Conservation (phyloP, 148 eudicot species). For the Rhododendron simsii region DNA sequence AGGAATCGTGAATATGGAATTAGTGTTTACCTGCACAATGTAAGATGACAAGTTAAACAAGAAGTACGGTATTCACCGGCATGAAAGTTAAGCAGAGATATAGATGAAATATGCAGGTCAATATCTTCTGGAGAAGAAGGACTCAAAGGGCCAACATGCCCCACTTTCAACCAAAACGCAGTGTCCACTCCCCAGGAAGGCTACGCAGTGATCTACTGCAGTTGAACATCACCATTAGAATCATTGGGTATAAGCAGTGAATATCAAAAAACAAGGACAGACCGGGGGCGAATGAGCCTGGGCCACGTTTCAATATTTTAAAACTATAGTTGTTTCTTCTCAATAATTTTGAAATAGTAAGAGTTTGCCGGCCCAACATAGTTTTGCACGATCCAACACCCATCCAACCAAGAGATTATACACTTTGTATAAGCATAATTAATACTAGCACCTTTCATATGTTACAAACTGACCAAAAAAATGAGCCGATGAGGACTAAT, state of each 20-base stretch:
- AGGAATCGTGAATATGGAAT: constrained; percentile 16
- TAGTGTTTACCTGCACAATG: constrained; percentile 34
- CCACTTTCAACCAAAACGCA: not conserved
- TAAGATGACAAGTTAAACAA: not conserved
- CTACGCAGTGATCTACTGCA: not conserved
- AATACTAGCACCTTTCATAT: not conserved
- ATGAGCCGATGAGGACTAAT: not conserved
- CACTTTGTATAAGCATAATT: not conserved
- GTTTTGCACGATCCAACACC: too few relatives aligned
- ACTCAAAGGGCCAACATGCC: not conserved
- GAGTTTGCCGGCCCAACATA: not conserved
- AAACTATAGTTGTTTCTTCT: not conserved
- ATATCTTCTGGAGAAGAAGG: not conserved
- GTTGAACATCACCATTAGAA: not conserved
- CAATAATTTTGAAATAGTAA: too few relatives aligned
- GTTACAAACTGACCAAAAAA: not conserved
- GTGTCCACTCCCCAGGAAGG: not conserved
- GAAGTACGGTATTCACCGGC: not conserved
- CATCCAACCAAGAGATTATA: not conserved
- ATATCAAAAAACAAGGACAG: not conserved
- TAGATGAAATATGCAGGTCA: not conserved
- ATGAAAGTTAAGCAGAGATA: not conserved
- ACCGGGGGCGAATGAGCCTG: not conserved
- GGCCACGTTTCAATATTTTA: not conserved
- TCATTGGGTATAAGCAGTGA: not conserved